These are phyloP conservation scores for Chrysosphaeria jannelii DNA, from an alignment of 2,329 filamentous ascomycete species.

Conservation along the genomic window DNA sequence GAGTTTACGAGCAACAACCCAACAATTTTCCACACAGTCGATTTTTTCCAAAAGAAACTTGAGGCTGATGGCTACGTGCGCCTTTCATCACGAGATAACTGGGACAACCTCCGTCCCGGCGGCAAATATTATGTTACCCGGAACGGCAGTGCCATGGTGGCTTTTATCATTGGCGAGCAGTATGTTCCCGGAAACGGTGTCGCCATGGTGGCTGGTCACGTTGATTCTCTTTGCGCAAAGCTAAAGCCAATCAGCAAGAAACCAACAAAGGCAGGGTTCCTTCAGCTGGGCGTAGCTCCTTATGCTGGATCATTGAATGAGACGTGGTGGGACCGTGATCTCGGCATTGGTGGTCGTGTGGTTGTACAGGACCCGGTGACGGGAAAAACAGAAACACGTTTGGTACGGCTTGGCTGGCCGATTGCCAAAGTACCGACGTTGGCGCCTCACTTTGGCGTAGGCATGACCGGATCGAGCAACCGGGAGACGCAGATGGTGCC, in stretches of 20 bases:
- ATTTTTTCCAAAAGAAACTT: constrained; percentile 45
- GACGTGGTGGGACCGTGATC: constrained; percentile 94
- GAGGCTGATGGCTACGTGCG: constrained; percentile 41
- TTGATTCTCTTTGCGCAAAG: constrained; percentile 72
- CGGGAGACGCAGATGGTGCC: constrained; percentile 82
- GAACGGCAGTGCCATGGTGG: constrained; percentile 10
- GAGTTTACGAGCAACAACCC: constrained; percentile 73
- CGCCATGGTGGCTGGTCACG: constrained; percentile 44
- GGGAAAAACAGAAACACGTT: constrained; percentile 47
- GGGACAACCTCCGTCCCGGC: constrained; percentile 38
- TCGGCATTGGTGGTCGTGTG: constrained; percentile 71
- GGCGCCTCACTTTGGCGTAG: constrained; percentile 74
- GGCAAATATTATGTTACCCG: constrained; percentile 14
- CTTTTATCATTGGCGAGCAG: constrained; percentile 10
- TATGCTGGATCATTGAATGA: constrained; percentile 68
- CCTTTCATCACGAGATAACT: constrained; percentile 52
- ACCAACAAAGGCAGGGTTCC: constrained; percentile 55
- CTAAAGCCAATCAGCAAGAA: constrained; percentile 77
- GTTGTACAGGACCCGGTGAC: constrained; percentile 42
- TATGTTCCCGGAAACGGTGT: constrained; percentile 10
- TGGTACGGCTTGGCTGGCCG: constrained; percentile 85
- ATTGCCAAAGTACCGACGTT: constrained; percentile 74
- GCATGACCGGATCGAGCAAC: constrained; percentile 38
- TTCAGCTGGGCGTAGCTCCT: constrained; percentile 72
- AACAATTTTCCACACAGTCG: constrained; percentile 77